A percentile compares a stretch with the other conserved stretches of the same genome.
These are phyloP conservation scores for Gracilariopsis chorda DNA, from an alignment of 23 red algal genomes.

Conservation along the genomic window DNA sequence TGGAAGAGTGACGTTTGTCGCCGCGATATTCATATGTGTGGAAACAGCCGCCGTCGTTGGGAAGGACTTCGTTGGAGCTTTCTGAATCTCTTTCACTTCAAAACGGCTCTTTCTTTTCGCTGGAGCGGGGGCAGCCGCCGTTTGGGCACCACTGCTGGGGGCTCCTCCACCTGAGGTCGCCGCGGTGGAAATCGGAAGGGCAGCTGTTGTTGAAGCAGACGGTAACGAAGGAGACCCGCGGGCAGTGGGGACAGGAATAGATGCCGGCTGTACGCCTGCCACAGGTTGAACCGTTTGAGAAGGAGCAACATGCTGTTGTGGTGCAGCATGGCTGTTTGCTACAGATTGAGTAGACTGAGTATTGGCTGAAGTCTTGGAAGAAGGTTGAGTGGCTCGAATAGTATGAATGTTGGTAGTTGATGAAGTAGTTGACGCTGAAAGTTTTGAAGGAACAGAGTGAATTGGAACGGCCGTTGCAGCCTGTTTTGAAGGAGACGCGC, in stretches of 20 bases:
- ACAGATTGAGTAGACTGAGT: background rate
- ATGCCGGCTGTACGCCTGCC: background rate
- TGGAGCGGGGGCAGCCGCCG: background rate
- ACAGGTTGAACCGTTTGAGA: background rate
- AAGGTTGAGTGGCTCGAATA: background rate
- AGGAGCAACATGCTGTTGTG: too few species aligned
- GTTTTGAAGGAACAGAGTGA: background rate
- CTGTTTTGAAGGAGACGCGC: background rate
- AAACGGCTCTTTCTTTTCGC: slow-evolving; percentile 52
- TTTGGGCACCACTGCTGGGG: background rate
- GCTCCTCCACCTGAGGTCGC: background rate
- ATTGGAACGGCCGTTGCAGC: background rate
- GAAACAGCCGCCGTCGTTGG: background rate
- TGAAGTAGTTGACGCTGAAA: background rate
- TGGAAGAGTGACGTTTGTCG: background rate
- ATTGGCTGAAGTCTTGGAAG: background rate
- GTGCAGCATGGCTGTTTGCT: background rate
- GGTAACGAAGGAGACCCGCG: background rate
- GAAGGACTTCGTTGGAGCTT: background rate
- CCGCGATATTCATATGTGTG: background rate
- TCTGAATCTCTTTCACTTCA: slow-evolving; percentile 57
- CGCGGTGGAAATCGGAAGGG: background rate
- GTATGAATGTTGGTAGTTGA: background rate
- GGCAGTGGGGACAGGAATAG: background rate
- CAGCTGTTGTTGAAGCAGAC: background rate